Evolutionary conservation across 371 early-diverging fungal species (phyloP), one percentile per base, ranked within the genome.

Genomic region (Homolaphlyctis polyrhiza): DNA sequence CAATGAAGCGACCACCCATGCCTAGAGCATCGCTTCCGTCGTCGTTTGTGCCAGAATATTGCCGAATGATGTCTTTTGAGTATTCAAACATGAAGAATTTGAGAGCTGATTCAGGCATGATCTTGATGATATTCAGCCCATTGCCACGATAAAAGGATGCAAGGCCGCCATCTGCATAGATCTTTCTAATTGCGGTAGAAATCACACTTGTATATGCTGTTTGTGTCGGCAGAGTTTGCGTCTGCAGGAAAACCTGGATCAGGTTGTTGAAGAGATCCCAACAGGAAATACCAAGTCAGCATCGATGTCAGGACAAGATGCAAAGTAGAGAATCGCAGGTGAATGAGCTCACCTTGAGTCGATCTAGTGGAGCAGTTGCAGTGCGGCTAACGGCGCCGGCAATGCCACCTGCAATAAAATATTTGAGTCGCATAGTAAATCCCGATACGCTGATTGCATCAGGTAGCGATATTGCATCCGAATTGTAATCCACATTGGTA

Each of bases 371-470:
- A 59, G 92, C 92, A 28, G 95, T 95, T 0, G 87, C 89, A 0
- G 95, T 95, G 39, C 96, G 85, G 60, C 92, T 91, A 33, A 95
- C 88, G 0, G 92, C 94, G 27, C 96, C 96, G 35, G 95, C 92
- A 57, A 93, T 73, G 43, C 93, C 96, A 35, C 96, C 96, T 0
- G 94, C 91, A 50, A 91, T 64, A 66, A 95, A 76, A 67, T 95
- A 90, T 71, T 92, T 92, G 62, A 71, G 35, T 14, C 61, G 34
- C 18, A 35, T 29, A 71, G 64, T 80, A 69, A 28, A 23, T 6
- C 50, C 61, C 8, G 58, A 21, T 21, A 21, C 55, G 18, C 27
- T 21, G 11, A 71, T 21, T n/a, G 32, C 36, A 23, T 61, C 61
- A 14, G 67, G 64, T 29, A 67, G 36, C 5, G 61, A 61, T 25